phyloP scores from a whole-genome alignment of 2,329 filamentous ascomycete species.

The Endoconidiophora polonica region DNA sequence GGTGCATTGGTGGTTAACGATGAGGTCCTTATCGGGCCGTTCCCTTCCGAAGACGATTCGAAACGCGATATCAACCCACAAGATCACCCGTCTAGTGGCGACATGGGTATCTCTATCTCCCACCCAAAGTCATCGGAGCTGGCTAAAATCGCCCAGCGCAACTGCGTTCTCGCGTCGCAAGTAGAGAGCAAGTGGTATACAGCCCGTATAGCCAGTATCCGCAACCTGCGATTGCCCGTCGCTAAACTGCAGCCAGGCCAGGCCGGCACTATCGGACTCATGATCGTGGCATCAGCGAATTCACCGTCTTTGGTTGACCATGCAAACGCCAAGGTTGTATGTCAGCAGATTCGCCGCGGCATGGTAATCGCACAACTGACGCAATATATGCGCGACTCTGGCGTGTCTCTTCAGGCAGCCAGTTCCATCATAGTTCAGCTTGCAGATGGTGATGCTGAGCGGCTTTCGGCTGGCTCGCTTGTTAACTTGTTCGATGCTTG shows the following conservation, averaged over 20 bases:
- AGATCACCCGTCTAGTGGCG: slow-evolving; percentile 25
- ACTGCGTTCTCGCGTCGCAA: slow-evolving; percentile 32
- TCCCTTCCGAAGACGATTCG: slow-evolving; percentile 34
- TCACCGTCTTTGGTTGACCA: slow-evolving; percentile 17
- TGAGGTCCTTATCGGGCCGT: slow-evolving; percentile 63
- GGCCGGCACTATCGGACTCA: slow-evolving; percentile 74
- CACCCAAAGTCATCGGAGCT: slow-evolving; percentile 38
- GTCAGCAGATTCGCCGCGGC: slow-evolving; percentile 48
- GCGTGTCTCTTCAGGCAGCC: slow-evolving; percentile 43
- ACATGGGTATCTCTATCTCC: slow-evolving; percentile 27
- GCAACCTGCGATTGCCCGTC: slow-evolving; percentile 74
- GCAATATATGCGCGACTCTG: slow-evolving; percentile 37
- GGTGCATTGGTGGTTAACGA: slow-evolving; percentile 66
- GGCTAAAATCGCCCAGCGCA: slow-evolving; percentile 34
- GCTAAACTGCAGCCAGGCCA: slow-evolving; percentile 60
- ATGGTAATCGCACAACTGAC: slow-evolving; percentile 61
- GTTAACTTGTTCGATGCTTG: slow-evolving; percentile 80
- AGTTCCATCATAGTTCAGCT: slow-evolving; percentile 60
- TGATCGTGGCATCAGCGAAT: slow-evolving; percentile 32
- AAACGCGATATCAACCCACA: slow-evolving; percentile 21
- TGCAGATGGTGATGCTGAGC: slow-evolving; percentile 40
- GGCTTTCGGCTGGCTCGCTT: slow-evolving; percentile 48
- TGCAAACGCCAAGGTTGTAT: slow-evolving; percentile 14
- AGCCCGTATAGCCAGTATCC: slow-evolving; percentile 68
- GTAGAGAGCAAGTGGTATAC: slow-evolving; percentile 58